phyloP scores from a whole-genome alignment of 2,329 filamentous ascomycete genomes.

The Zopfia rhizophila region DNA sequence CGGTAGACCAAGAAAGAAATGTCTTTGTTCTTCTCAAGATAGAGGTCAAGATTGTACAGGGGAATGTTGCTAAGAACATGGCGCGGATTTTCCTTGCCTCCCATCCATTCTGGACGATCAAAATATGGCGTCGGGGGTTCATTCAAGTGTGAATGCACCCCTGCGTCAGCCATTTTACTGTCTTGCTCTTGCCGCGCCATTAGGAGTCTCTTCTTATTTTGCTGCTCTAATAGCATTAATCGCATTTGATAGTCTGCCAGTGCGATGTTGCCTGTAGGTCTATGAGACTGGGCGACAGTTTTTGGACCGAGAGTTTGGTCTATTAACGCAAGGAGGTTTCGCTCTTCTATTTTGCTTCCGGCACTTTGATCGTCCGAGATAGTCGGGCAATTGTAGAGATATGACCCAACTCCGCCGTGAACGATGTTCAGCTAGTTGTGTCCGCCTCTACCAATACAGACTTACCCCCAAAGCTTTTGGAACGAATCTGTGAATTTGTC shows the following conservation, averaged over 20 bases:
- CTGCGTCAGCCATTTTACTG: no score
- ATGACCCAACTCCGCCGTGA: no score
- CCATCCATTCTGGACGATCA: constrained; percentile 22
- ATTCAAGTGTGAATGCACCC: no score
- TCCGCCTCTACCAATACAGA: no score
- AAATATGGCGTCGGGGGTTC: constrained; percentile 11
- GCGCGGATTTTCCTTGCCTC: constrained; percentile 8
- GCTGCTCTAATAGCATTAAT: neutral
- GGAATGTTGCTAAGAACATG: constrained; percentile 4
- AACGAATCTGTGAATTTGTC: no score
- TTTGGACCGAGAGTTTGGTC: constrained; percentile 1
- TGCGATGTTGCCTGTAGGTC: no score
- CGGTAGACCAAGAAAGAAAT: constrained; percentile 24
- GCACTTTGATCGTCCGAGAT: constrained; percentile 26
- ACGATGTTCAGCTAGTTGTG: no score
- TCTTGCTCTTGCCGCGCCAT: no score
- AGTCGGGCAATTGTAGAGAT: constrained; percentile 5
- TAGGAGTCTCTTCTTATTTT: neutral
- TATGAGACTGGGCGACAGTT: no score
- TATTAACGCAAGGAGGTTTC: constrained; percentile 16
- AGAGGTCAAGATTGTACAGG: constrained; percentile 20
- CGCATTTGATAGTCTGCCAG: no score
- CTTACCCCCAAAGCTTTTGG: no score
- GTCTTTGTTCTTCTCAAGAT: constrained; percentile 22
- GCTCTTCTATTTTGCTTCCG: constrained; percentile 17